Conservation (phyloP, 352 stramenopile genomes). For the Phytophthora melonis region DNA sequence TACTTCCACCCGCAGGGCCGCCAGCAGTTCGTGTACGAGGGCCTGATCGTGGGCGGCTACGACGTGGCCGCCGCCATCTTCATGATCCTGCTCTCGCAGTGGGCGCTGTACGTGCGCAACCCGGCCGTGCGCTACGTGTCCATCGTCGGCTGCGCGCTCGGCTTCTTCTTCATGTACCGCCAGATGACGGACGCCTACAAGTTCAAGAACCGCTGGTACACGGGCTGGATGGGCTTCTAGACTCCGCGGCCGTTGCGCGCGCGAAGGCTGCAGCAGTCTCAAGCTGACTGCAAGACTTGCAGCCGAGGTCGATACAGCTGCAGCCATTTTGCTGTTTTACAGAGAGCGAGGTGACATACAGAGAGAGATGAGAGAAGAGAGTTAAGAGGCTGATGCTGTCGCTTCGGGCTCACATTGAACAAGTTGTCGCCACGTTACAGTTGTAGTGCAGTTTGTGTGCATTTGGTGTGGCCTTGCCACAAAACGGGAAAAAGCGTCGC, state of each 20-base stretch:
- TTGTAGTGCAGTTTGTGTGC: constrained; percentile 20
- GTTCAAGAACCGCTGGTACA: constrained; percentile 92
- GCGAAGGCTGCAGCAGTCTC: neutral
- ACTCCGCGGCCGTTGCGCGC: neutral
- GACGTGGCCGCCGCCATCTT: constrained; percentile 74
- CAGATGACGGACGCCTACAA: constrained; percentile 87
- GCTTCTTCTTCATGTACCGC: constrained; percentile 87
- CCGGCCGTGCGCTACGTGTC: constrained; percentile 60
- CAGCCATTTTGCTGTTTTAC: constrained; percentile 9
- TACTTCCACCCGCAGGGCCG: constrained; percentile 88
- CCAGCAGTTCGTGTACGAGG: constrained; percentile 88
- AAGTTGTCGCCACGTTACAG: constrained; percentile 19
- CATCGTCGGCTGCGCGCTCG: constrained; percentile 65
- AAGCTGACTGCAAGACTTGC: neutral
- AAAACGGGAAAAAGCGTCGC: constrained; percentile 3
- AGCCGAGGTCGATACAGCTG: neutral
- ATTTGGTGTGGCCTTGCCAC: constrained; percentile 11
- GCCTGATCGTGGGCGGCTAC: constrained; percentile 78
- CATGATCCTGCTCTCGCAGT: constrained; percentile 87
- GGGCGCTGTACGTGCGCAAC: constrained; percentile 79
- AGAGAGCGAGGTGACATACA: neutral
- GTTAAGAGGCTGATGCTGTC: neutral
- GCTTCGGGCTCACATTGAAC: constrained; percentile 9
- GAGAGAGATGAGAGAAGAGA: neutral
- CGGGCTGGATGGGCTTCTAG: constrained; percentile 86